Percentiles rank a stretch among this genome's conserved stretches.
Evolutionary conservation across 441 rosid genomes (phyloP).

Genomic region (Daphne laureola): DNA sequence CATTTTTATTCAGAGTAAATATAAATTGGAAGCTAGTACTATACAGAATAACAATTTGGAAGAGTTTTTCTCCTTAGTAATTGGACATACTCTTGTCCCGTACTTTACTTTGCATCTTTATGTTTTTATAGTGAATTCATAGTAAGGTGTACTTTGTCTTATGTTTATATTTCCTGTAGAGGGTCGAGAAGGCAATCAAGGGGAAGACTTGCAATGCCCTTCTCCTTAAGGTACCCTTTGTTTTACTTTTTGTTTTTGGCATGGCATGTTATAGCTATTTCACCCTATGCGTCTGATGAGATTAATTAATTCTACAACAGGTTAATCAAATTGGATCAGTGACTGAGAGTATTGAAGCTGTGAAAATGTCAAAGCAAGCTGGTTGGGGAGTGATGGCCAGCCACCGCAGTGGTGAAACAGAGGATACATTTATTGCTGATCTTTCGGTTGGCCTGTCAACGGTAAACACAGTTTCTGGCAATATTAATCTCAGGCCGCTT

Average conservation of each 20-base stretch:
- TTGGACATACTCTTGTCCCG: too few relatives aligned
- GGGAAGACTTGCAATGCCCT: conserved; percentile 95
- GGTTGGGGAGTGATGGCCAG: conserved; percentile 99
- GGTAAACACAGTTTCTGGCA: conserved; percentile 30
- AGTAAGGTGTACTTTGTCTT: neutral
- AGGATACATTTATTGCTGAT: conserved; percentile 97
- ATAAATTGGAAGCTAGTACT: too few relatives aligned
- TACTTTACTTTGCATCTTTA: too few relatives aligned
- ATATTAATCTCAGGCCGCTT: neutral
- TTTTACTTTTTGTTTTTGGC: neutral
- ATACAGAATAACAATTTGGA: too few relatives aligned
- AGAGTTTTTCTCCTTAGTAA: too few relatives aligned
- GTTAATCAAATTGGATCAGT: conserved; percentile 97
- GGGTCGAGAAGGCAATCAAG: conserved; percentile 83
- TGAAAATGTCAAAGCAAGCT: conserved; percentile 87
- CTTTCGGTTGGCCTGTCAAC: conserved; percentile 87
- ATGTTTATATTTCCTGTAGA: conserved; percentile 29
- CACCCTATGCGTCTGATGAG: too few relatives aligned
- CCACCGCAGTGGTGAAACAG: conserved; percentile 98
- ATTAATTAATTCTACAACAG: too few relatives aligned
- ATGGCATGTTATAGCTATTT: neutral
- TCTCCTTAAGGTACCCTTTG: conserved; percentile 63
- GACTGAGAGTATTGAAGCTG: conserved; percentile 96
- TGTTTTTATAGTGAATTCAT: too few relatives aligned
- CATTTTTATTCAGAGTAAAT: too few relatives aligned